Evolutionary conservation across 495 filamentous ascomycete species (phyloP).

Genomic region (Aspergillus diversus): DNA sequence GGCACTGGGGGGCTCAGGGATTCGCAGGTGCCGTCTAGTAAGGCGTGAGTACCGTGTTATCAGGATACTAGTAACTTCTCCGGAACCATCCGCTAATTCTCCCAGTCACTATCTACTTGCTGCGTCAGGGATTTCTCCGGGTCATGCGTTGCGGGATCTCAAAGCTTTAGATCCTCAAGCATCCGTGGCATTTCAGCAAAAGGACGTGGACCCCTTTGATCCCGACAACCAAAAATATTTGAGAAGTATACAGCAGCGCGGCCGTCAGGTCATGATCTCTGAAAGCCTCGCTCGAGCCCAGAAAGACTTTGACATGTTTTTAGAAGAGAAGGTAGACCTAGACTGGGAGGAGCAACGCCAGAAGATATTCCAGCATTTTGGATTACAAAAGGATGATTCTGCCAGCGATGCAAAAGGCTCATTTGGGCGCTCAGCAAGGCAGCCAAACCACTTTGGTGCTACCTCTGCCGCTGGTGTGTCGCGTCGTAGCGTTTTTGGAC

Average conservation of each 20-base stretch:
- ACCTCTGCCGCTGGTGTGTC: conserved; percentile 36
- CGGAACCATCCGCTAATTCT: background rate
- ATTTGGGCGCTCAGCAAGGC: conserved; percentile 62
- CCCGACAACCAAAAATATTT: conserved; percentile 84
- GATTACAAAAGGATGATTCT: conserved; percentile 66
- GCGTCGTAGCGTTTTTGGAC: conserved; percentile 69
- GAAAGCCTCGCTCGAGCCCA: conserved; percentile 85
- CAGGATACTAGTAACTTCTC: background rate
- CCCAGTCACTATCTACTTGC: conserved; percentile 79
- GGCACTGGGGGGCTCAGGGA: conserved; percentile 56
- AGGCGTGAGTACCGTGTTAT: conserved; percentile 54
- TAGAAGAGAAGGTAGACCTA: conserved; percentile 92
- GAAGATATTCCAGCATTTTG: conserved; percentile 94
- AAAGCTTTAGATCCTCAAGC: conserved; percentile 58
- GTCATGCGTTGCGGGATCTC: conserved; percentile 76
- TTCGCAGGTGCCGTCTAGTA: conserved; percentile 57
- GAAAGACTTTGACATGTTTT: conserved; percentile 85
- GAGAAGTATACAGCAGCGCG: conserved; percentile 82
- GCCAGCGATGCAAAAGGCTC: conserved; percentile 49
- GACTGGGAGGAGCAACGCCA: conserved; percentile 94
- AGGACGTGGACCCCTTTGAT: conserved; percentile 57
- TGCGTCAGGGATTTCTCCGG: conserved; percentile 83
- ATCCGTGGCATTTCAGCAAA: conserved; percentile 43
- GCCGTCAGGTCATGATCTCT: conserved; percentile 85
- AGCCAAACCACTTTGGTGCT: conserved; percentile 39